phyloP scores from a whole-genome alignment of 441 rosid species.

The Gossypium schwendimanii region DNA sequence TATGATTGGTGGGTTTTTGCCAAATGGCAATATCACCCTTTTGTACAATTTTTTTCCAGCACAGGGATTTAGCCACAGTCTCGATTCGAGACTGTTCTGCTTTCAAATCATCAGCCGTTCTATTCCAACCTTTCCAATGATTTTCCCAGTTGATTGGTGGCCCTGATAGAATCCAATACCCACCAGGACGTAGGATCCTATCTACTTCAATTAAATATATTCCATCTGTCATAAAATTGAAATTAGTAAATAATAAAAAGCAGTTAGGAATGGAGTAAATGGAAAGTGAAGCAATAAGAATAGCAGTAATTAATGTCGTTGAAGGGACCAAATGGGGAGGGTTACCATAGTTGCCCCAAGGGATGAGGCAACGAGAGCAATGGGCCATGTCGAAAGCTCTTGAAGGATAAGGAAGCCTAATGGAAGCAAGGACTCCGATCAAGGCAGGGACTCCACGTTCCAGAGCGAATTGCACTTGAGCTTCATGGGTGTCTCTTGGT shows the following conservation, averaged over 20 bases:
- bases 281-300: no score
- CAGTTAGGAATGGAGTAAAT: no score
- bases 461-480: slow-evolving; percentile 67
- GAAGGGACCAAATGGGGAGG: background rate
- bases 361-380: slow-evolving; percentile 74
- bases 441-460: slow-evolving; percentile 72
- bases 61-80: slow-evolving; percentile 39
- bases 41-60: slow-evolving; percentile 57
- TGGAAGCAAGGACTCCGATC: slow-evolving; percentile 62
- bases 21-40: slow-evolving; percentile 55
- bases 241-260: background rate
- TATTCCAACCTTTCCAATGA: slow-evolving; percentile 54
- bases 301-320: no score
- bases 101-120: slow-evolving; percentile 40
- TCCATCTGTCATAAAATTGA: slow-evolving; percentile 33
- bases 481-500: slow-evolving; percentile 65
- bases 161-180: slow-evolving; percentile 65
- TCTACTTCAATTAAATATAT: slow-evolving; percentile 55
- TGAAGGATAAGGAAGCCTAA: slow-evolving; percentile 62
- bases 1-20: slow-evolving; percentile 60
- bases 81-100: slow-evolving; percentile 46
- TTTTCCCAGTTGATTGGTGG: slow-evolving; percentile 63
- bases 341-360: slow-evolving; percentile 51
- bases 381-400: slow-evolving; percentile 69
- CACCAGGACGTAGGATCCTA: slow-evolving; percentile 58